These are phyloP conservation scores for Eucalyptus regnans DNA, from an alignment of 345 rosid genomes.

Conservation along the genomic window DNA sequence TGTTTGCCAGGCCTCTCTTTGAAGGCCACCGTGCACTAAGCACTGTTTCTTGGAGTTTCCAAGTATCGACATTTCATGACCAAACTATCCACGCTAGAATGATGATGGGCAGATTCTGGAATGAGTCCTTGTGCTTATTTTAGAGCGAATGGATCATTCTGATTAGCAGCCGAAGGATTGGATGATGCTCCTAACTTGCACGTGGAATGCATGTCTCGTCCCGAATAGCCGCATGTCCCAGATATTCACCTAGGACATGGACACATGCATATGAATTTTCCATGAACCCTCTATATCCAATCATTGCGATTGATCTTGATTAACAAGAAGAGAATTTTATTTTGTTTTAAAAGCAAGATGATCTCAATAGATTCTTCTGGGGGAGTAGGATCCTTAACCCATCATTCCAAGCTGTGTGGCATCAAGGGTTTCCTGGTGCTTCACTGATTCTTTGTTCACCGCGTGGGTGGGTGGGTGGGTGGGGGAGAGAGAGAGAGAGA, in stretches of 20 bases:
- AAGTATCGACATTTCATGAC: not conserved
- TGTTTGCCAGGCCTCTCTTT: not conserved
- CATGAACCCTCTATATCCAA: not conserved
- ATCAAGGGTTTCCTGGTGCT: not conserved
- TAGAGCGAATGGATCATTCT: not conserved
- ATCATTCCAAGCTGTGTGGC: not conserved
- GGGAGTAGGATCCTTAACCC: not conserved
- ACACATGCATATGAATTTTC: not conserved
- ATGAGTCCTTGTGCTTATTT: not conserved
- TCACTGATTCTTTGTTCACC: not conserved
- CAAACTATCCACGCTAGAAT: not conserved
- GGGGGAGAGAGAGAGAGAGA: not conserved
- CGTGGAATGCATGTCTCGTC: not conserved
- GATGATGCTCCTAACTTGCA: not conserved
- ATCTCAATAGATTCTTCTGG: not conserved
- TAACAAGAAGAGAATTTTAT: not conserved
- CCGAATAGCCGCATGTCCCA: not conserved
- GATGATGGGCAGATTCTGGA: not conserved
- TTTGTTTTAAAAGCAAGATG: not conserved
- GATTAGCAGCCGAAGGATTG: not conserved
- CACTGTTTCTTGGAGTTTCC: not conserved
- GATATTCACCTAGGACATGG: not conserved
- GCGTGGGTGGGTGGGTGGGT: not conserved
- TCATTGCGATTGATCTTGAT: not conserved
- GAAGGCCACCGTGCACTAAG: not conserved